Conservation (phyloP, 2,329 filamentous ascomycete species). For the Phyllosticta paracitricarpa region DNA sequence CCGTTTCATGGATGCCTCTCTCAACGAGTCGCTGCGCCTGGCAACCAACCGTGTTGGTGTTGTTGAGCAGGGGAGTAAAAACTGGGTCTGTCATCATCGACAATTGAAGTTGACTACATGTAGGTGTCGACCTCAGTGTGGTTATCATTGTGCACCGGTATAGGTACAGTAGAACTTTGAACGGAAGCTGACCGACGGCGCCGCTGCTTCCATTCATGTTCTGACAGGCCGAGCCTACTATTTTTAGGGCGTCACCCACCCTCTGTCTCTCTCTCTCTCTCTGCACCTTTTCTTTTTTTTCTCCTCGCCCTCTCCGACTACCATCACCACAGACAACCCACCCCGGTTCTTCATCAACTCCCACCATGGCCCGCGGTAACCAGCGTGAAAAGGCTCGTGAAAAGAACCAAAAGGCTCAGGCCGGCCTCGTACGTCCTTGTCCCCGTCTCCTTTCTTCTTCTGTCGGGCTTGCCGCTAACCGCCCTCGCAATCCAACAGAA, state of each 20-base stretch:
- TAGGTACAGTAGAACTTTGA: no score
- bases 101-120: neutral
- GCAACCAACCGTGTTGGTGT: neutral
- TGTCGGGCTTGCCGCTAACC: neutral
- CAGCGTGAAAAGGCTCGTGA: constrained; percentile 89
- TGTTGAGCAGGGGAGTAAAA: neutral
- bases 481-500: constrained; percentile 23
- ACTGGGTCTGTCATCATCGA: neutral
- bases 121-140: neutral
- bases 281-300: neutral
- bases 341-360: neutral
- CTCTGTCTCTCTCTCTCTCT: neutral
- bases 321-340: neutral
- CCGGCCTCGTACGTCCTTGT: constrained; percentile 44
- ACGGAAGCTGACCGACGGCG: neutral
- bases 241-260: neutral
- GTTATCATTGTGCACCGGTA: no score
- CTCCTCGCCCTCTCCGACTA: neutral
- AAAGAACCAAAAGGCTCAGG: constrained; percentile 68
- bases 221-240: neutral
- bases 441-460: neutral
- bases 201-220: neutral
- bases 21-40: no score
- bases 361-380: constrained; percentile 80
- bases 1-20: neutral